A percentile compares a stretch with the other conserved stretches of the same genome.
These are phyloP conservation scores for Rhamnella rubrinervis DNA, from an alignment of 331 rosid genomes.

Conservation along the genomic window DNA sequence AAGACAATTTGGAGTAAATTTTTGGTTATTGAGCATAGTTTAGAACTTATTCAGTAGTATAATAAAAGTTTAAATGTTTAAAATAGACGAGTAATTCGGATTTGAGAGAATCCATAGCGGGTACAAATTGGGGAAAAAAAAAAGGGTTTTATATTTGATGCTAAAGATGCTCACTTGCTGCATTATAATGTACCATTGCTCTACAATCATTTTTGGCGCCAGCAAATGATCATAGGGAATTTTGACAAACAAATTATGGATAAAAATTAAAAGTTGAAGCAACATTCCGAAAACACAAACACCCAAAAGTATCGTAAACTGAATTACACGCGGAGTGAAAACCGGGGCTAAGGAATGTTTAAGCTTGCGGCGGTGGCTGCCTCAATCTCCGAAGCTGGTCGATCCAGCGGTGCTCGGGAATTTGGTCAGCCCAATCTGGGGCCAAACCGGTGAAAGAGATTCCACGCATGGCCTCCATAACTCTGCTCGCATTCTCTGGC, in stretches of 20 bases:
- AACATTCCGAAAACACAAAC: too few relatives aligned
- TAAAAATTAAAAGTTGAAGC: neutral
- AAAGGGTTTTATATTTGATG: too few relatives aligned
- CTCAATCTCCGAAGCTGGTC: conserved; percentile 61
- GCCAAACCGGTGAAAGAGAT: conserved; percentile 60
- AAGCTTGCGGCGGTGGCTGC: conserved; percentile 38
- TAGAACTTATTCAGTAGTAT: neutral
- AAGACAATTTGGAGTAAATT: neutral
- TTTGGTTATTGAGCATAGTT: neutral
- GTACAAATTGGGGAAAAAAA: too few relatives aligned
- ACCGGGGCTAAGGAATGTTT: neutral
- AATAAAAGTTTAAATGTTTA: neutral
- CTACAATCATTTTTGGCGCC: too few relatives aligned
- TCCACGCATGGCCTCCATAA: conserved; percentile 87
- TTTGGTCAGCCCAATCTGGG: conserved; percentile 64
- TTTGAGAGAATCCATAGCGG: neutral
- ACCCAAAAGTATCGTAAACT: neutral
- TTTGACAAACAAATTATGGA: neutral
- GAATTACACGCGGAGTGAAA: neutral
- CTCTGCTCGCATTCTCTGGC: conserved; percentile 69
- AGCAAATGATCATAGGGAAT: neutral
- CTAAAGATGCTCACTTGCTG: too few relatives aligned
- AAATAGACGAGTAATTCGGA: neutral
- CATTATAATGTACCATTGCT: too few relatives aligned
- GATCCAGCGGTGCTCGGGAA: conserved; percentile 72